Base-by-base conservation (phyloP, 306 rosid genomes). In the Vigna hirtella region DNA sequence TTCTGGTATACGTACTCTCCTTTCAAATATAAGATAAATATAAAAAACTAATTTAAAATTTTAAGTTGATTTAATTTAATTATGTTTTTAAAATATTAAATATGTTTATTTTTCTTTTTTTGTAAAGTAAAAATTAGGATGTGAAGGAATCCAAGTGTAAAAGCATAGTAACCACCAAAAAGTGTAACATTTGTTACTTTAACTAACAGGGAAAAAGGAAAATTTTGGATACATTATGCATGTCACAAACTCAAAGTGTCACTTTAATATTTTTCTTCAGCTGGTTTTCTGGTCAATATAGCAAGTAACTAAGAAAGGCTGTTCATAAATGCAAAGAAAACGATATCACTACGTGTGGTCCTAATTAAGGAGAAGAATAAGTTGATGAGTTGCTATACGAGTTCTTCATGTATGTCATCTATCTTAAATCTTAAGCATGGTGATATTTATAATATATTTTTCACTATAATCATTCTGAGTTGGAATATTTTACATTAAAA, bases 301-400 rank as follows among this genome's bases (percentile, higher is more conserved):
- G 28, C 69, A 76, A 43, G 67, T 0, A 66, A 77, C 20, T 18
- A 26, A 26, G 28, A 28, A 52, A 58, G 48, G 16, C 50, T 26
- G 36, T 59, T 48, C 56, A 69, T 69, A 49, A 70, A 79, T 79
- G 71, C 72, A 34, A 48, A 49, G 76, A 77, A 78, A 57, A 78
- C n/a, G 77, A 59, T 48, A 10, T 49, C 42, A 4, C 18, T 66
- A 10, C 64, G 24, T 36, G 70, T 68, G 63, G 82, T 78, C 70
- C 82, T 56, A 8, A 52, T 5, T 63, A 6, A 17, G 18, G 40
- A 20, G 72, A 40, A 67, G 57, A 40, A 53, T 51, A 36, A 13
- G n/a, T n/a, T 42, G 14, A 14, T 26, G 47, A 58, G 28, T 47
- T 64, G 30, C 32, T 55, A 28, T 28, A 20, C 9, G 52, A 63